Conservation (phyloP, 2,329 filamentous ascomycete species). For the Colletotrichum higginsianum region DNA sequence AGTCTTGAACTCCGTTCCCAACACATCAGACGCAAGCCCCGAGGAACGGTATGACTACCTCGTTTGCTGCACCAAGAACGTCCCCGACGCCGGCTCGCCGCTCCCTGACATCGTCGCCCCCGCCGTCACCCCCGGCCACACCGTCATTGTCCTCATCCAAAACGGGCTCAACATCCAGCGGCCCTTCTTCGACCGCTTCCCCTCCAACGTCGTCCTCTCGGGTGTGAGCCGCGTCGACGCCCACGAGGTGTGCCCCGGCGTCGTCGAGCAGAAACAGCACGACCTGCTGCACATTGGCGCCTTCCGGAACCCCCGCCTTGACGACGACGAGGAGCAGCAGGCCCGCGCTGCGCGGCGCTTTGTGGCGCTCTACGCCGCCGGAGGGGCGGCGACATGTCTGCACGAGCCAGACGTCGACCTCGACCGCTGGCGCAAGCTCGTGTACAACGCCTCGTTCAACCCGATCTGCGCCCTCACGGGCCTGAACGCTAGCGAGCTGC, state of each 20-base stretch:
- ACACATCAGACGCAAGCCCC: neutral
- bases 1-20: conserved; percentile 44
- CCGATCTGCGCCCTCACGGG: conserved; percentile 65
- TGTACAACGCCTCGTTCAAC: conserved; percentile 67
- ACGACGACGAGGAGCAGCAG: conserved; percentile 44
- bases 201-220: conserved; percentile 66
- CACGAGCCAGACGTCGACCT: conserved; percentile 59
- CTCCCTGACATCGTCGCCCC: conserved; percentile 64
- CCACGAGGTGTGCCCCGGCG: conserved; percentile 61
- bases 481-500: conserved; percentile 66
- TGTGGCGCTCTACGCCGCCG: conserved; percentile 62
- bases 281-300: conserved; percentile 67
- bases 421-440: conserved; percentile 65
- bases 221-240: conserved; percentile 68
- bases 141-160: conserved; percentile 70
- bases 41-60: conserved; percentile 66
- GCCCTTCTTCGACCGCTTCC: conserved; percentile 65
- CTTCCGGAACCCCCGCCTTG: conserved; percentile 56
- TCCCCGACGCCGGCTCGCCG: conserved; percentile 66
- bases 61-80: conserved; percentile 71
- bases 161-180: conserved; percentile 76
- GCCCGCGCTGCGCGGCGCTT: conserved; percentile 57
- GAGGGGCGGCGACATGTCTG: conserved; percentile 59
- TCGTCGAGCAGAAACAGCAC: conserved; percentile 66
- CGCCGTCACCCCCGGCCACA: conserved; percentile 65